A percentile compares a stretch with the other conserved stretches of the same genome.
Conservation (phyloP, 2,329 filamentous ascomycete species). For the Xylariaceae sp. region DNA sequence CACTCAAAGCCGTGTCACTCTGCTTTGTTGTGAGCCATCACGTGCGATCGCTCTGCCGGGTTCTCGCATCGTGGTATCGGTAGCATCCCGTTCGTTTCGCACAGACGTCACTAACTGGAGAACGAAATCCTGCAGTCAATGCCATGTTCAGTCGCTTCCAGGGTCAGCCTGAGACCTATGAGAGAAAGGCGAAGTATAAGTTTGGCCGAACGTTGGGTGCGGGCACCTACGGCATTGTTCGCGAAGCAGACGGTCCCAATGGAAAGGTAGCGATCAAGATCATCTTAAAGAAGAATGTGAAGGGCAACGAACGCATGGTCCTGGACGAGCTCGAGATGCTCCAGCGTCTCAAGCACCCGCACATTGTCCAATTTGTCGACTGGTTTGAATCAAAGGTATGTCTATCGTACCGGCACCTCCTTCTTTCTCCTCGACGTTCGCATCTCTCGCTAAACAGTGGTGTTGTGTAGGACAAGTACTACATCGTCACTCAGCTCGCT, state of each 20-base stretch:
- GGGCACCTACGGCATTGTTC: constrained; percentile 96
- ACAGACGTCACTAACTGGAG: constrained; percentile 9
- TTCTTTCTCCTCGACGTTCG: background rate
- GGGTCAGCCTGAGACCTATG: constrained; percentile 95
- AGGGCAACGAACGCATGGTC: constrained; percentile 97
- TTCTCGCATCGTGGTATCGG: background rate
- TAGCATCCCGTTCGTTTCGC: constrained; percentile 1
- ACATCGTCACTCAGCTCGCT: constrained; percentile 94
- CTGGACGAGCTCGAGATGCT: constrained; percentile 95
- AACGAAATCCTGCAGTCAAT: constrained; percentile 52
- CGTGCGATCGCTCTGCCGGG: background rate
- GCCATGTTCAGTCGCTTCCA: constrained; percentile 94
- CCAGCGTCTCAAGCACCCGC: constrained; percentile 82
- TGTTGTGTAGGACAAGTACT: constrained; percentile 82
- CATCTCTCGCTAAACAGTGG: constrained; percentile 13
- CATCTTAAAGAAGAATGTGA: constrained; percentile 98
- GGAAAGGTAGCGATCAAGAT: constrained; percentile 96
- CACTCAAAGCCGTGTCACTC: background rate
- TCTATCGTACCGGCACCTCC: background rate
- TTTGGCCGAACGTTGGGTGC: constrained; percentile 93
- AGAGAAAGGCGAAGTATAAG: constrained; percentile 92
- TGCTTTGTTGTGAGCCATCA: background rate
- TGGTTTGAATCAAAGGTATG: constrained; percentile 97
- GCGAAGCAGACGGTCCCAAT: constrained; percentile 79
- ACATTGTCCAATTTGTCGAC: constrained; percentile 96